These are phyloP conservation scores for Saturnispora hagleri DNA, from an alignment of 805 yeast genomes.

Conservation along the genomic window DNA sequence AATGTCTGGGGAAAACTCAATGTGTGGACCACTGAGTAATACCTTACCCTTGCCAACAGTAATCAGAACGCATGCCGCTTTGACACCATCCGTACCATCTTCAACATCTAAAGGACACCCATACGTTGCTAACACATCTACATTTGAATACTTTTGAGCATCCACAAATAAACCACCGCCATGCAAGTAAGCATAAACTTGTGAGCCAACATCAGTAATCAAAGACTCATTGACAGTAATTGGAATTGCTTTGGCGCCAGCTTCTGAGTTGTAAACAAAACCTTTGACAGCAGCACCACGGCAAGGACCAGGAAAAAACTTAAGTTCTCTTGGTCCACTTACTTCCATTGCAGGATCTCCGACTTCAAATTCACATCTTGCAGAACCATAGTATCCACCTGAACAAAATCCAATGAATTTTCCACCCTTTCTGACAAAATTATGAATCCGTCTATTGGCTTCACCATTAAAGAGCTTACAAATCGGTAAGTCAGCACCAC, in stretches of 20 bases:
- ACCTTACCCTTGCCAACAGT: slow-evolving; percentile 68
- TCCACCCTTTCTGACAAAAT: slow-evolving; percentile 74
- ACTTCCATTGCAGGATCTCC: slow-evolving; percentile 69
- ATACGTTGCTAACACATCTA: slow-evolving; percentile 69
- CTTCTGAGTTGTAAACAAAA: slow-evolving; percentile 66
- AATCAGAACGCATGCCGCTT: slow-evolving; percentile 69
- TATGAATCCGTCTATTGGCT: slow-evolving; percentile 51
- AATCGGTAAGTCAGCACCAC: slow-evolving; percentile 93
- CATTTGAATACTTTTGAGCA: slow-evolving; percentile 50
- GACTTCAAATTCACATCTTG: slow-evolving; percentile 73
- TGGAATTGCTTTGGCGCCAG: slow-evolving; percentile 58
- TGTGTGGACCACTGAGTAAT: slow-evolving; percentile 77
- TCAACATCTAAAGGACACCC: slow-evolving; percentile 43
- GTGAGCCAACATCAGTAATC: slow-evolving; percentile 22
- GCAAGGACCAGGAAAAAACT: slow-evolving; percentile 72
- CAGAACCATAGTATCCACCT: slow-evolving; percentile 82
- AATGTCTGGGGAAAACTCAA: slow-evolving; percentile 63
- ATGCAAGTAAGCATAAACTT: slow-evolving; percentile 50
- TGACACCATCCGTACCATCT: slow-evolving; percentile 17
- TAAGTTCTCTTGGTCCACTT: slow-evolving; percentile 74
- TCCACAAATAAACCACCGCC: slow-evolving; percentile 88
- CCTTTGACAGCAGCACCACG: slow-evolving; percentile 80
- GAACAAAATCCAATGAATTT: slow-evolving; percentile 84
- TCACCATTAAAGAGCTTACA: slow-evolving; percentile 63
- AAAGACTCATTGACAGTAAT: slow-evolving; percentile 32